phyloP scores from a whole-genome alignment of 2,329 filamentous ascomycete species.

The Fusarium algeriense region DNA sequence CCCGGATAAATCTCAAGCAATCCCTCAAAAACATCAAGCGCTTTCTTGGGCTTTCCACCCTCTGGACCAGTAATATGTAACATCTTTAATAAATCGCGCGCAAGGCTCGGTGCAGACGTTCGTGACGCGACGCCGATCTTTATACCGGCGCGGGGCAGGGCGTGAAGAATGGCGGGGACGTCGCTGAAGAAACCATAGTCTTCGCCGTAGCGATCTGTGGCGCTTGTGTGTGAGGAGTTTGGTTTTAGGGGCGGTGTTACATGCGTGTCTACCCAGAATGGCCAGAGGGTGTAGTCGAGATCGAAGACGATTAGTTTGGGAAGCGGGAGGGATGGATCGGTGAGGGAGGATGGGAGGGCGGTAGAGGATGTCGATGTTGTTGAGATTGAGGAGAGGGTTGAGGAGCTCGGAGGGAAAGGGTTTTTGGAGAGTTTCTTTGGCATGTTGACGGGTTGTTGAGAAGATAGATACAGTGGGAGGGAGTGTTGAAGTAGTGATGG shows the following conservation, averaged over 20 bases:
- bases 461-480: not conserved
- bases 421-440: conserved; percentile 52
- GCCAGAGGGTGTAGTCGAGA: conserved; percentile 98
- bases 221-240: conserved; percentile 57
- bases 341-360: conserved; percentile 58
- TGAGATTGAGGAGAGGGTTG: conserved; percentile 43
- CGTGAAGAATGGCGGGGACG: conserved; percentile 74
- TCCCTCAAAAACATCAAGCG: conserved; percentile 71
- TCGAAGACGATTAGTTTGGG: conserved; percentile 92
- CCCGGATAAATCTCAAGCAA: conserved; percentile 78
- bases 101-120: conserved; percentile 83
- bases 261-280: conserved; percentile 97
- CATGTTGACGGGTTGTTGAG: conserved; percentile 36
- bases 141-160: conserved; percentile 62
- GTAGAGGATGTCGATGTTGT: conserved; percentile 50
- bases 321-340: conserved; percentile 71
- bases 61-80: conserved; percentile 64
- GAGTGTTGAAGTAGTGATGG: conserved; percentile 1
- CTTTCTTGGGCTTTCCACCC: conserved; percentile 51
- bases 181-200: conserved; percentile 77
- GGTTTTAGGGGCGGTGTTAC: conserved; percentile 78
- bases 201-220: conserved; percentile 71
- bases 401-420: conserved; percentile 37
- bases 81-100: conserved; percentile 81
- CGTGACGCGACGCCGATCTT: conserved; percentile 81